Base-by-base conservation (phyloP, 2,329 filamentous ascomycete genomes). In the Colletotrichum melonis region DNA sequence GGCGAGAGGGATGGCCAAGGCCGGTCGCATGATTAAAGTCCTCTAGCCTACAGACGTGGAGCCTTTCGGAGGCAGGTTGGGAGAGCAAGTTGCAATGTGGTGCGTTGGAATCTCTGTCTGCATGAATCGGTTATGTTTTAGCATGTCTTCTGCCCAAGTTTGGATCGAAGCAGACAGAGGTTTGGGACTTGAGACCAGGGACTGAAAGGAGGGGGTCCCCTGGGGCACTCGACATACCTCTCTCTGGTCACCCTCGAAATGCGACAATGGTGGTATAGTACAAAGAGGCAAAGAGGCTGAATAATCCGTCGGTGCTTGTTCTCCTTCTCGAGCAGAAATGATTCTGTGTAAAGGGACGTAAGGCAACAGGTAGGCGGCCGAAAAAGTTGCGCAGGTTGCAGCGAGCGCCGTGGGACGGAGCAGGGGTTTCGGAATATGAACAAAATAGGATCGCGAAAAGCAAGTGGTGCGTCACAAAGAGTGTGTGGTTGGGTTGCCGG, bases 1-100 rank as follows among this genome's bases (percentile, higher is more conserved):
- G 63, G 73, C 73, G 71, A 72, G 67, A 26, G 56, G 69, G 65
- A 35, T 73, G 72, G 81, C 78, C 78, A 78, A 78, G 81, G 81
- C 83, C 80, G 80, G 78, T 84, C 77, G 82, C 83, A 84, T 84
- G 81, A 80, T 84, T 79, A 78, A 77, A 67, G 62, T 69, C 67
- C 65, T 67, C 63, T 72, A 67, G 32, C 72, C 52, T 68, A 38
- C 3, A 38, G 59, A 74, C 69, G 65, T 72, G 63, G 73, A 67
- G 69, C 59, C 68, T 22, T 63, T 59, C 62, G 54, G 49, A 35
- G 24, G 68, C 60, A 42, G 54, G 58, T 65, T 49, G 35, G 46
- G 54, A 54, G 63, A 52, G 63, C 63, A 28, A 56, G 59, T 30
- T 63, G 42, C 63, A 64, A 64, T 68, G 54, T 66, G 64, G 57